Conservation (phyloP, 257 asterid genomes). For the Solanum etuberosum region DNA sequence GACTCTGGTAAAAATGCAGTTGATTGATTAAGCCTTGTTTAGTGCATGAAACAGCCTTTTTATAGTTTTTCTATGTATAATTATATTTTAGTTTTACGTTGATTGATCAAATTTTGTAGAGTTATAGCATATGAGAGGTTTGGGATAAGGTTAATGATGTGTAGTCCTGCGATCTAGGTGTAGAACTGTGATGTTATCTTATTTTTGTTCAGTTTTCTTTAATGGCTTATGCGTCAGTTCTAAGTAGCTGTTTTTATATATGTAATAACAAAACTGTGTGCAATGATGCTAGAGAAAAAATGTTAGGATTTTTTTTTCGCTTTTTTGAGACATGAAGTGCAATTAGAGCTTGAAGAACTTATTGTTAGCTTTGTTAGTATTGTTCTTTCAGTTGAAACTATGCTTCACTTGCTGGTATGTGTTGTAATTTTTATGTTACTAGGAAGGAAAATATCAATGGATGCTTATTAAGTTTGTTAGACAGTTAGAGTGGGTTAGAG, state of each 20-base stretch:
- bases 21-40: neutral
- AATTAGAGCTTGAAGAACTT: neutral
- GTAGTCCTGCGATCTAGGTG: neutral
- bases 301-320: neutral
- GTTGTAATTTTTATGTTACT: neutral
- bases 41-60: neutral
- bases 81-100: neutral
- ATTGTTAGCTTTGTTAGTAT: neutral
- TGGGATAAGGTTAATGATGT: neutral
- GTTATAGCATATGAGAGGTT: neutral
- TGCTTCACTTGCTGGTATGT: neutral
- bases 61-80: neutral
- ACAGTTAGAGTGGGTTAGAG: neutral
- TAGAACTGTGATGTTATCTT: neutral
- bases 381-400: neutral
- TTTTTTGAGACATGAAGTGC: neutral
- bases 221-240: neutral
- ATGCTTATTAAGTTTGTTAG: neutral
- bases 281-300: neutral
- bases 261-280: neutral
- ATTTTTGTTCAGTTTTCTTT: neutral
- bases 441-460: neutral
- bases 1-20: neutral
- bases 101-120: neutral
- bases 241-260: neutral